These are phyloP conservation scores for Colletotrichum coccodes DNA, from an alignment of 2,329 filamentous ascomycete species.

Conservation along the genomic window DNA sequence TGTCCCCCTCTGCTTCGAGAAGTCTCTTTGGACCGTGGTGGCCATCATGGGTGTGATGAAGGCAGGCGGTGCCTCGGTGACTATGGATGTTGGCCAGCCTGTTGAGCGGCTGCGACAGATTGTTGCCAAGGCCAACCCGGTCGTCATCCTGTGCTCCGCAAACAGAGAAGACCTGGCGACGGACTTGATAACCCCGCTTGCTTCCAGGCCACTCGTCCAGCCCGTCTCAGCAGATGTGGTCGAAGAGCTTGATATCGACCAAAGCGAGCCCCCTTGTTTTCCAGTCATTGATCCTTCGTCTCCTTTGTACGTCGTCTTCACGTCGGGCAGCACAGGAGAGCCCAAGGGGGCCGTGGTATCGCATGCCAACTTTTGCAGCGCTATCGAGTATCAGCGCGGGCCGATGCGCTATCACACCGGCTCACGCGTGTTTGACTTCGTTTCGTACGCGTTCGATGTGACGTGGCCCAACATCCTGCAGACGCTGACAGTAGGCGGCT, in stretches of 20 bases:
- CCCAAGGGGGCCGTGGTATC: slow-evolving; percentile 62
- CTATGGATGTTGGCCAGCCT: slow-evolving; percentile 39
- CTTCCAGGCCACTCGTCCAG: too few species aligned
- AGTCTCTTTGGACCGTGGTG: slow-evolving; percentile 43
- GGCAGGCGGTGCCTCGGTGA: slow-evolving; percentile 45
- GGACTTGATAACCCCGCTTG: background rate
- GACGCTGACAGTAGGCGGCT: background rate
- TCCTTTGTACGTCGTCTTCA: slow-evolving; percentile 58
- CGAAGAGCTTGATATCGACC: too few species aligned
- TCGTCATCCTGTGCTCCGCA: background rate
- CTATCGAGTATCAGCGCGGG: background rate
- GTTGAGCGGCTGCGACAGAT: background rate
- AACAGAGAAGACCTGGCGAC: too few species aligned
- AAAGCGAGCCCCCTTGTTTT: too few species aligned
- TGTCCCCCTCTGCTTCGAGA: slow-evolving; percentile 44
- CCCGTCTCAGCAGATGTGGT: background rate
- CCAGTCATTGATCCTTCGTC: background rate
- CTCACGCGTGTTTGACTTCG: slow-evolving; percentile 22
- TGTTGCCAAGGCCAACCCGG: background rate
- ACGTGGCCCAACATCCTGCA: slow-evolving; percentile 5
- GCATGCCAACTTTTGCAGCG: slow-evolving; percentile 40
- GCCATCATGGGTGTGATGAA: slow-evolving; percentile 44
- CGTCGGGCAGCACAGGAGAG: slow-evolving; percentile 65
- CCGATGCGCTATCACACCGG: too few species aligned
- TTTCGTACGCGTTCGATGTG: slow-evolving; percentile 33